phyloP scores from a whole-genome alignment of 2,329 filamentous ascomycete genomes.

The Chaetomium globosum region DNA sequence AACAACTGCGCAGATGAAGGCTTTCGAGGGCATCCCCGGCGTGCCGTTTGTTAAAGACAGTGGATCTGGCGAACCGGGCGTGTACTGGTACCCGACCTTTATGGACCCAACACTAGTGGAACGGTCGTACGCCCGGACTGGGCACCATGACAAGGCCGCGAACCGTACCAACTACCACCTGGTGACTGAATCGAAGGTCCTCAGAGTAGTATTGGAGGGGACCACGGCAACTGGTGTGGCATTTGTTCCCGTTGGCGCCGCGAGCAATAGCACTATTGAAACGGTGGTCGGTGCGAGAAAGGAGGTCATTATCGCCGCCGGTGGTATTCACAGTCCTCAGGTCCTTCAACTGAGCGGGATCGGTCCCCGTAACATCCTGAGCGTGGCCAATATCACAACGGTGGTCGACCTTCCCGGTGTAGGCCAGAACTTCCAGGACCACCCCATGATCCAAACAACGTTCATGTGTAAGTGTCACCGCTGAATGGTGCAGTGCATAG shows the following conservation, averaged over 20 bases:
- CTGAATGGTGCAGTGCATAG: too few relatives aligned
- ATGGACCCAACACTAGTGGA: slow-evolving; percentile 44
- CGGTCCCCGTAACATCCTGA: slow-evolving; percentile 43
- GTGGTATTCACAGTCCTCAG: slow-evolving; percentile 48
- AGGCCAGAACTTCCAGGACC: slow-evolving; percentile 52
- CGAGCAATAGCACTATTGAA: neutral
- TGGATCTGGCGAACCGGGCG: slow-evolving; percentile 45
- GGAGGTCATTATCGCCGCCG: slow-evolving; percentile 49
- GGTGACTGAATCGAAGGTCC: slow-evolving; percentile 32
- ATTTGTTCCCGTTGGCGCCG: slow-evolving; percentile 22
- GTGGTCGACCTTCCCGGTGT: slow-evolving; percentile 62
- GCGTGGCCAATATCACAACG: slow-evolving; percentile 52
- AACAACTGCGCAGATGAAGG: slow-evolving; percentile 41
- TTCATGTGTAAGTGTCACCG: slow-evolving; percentile 26
- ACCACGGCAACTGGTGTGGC: slow-evolving; percentile 31
- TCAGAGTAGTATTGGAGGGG: slow-evolving; percentile 28
- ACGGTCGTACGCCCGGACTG: slow-evolving; percentile 47
- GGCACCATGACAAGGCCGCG: slow-evolving; percentile 39
- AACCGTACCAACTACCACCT: slow-evolving; percentile 34
- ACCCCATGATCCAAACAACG: slow-evolving; percentile 38
- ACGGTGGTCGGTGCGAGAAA: slow-evolving; percentile 36
- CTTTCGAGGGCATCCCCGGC: slow-evolving; percentile 45
- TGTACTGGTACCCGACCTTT: slow-evolving; percentile 49
- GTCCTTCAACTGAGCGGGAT: slow-evolving; percentile 50
- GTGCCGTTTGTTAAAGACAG: slow-evolving; percentile 46